Conservation (phyloP, 2,329 filamentous ascomycete genomes). For the Coccinonectria pachysandricola region DNA sequence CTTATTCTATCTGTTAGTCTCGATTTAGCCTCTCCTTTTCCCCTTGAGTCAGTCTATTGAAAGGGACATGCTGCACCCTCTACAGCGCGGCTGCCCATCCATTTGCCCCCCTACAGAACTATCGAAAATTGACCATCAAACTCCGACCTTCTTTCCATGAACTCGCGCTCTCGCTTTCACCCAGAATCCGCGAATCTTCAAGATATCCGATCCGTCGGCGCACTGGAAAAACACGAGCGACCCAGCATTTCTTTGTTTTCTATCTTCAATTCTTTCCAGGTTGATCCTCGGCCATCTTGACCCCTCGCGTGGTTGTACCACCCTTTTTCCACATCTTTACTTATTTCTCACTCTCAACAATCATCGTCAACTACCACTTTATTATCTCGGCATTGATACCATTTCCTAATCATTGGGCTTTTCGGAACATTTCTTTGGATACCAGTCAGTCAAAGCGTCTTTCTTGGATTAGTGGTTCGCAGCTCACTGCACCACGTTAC, state of each 20-base stretch:
- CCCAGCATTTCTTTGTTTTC: constrained; percentile 14
- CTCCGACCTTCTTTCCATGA: not conserved
- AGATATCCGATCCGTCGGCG: constrained; percentile 11
- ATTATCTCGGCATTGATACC: constrained; percentile 15
- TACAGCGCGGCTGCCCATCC: constrained; percentile 17
- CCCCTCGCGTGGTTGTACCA: constrained; percentile 19
- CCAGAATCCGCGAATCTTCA: constrained; percentile 5
- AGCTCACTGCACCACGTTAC: too few species aligned
- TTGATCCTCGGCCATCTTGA: constrained; percentile 46
- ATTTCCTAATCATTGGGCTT: constrained; percentile 10
- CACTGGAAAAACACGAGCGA: constrained; percentile 15
- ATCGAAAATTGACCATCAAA: constrained; percentile 4
- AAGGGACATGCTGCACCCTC: constrained; percentile 17
- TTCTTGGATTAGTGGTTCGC: constrained; percentile 1
- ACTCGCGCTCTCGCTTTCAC: constrained; percentile 3
- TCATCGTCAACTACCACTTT: constrained; percentile 2
- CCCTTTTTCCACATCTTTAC: constrained; percentile 8
- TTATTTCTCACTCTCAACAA: not conserved
- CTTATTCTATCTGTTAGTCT: constrained; percentile 5
- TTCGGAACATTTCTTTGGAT: constrained; percentile 9
- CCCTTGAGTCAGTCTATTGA: constrained; percentile 7
- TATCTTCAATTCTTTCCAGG: constrained; percentile 30
- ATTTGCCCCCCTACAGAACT: constrained; percentile 18
- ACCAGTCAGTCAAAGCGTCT: not conserved
- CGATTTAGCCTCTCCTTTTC: constrained; percentile 3